These are phyloP conservation scores for Ogataea philodendri DNA, from an alignment of 805 yeast genomes.

Conservation along the genomic window DNA sequence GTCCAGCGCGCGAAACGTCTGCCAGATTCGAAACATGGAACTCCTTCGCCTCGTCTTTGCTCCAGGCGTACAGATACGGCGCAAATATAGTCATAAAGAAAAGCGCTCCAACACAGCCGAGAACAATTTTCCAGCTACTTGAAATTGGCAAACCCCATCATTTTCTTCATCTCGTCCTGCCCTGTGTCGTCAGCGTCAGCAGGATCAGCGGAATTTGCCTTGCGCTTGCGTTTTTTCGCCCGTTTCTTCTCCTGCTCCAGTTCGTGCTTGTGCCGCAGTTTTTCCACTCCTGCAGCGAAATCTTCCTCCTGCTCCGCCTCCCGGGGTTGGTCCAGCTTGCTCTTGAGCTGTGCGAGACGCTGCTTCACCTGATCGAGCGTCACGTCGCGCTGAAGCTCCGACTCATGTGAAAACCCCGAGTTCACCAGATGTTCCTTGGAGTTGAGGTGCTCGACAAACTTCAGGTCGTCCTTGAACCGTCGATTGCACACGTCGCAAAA, in stretches of 20 bases:
- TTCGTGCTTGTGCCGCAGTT: conserved; percentile 39
- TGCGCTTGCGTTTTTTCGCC: conserved; percentile 24
- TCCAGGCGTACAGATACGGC: conserved; percentile 35
- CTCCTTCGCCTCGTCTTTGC: conserved; percentile 15
- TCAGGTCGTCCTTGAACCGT: conserved; percentile 79
- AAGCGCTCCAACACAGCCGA: conserved; percentile 8
- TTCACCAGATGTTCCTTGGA: conserved; percentile 61
- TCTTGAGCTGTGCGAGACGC: conserved; percentile 37
- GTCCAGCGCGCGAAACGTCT: conserved; percentile 15
- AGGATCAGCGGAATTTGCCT: conserved; percentile 16
- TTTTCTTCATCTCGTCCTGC: conserved; percentile 29
- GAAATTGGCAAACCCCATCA: conserved; percentile 56
- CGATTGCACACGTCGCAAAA: conserved; percentile 77
- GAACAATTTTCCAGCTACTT: conserved; percentile 1
- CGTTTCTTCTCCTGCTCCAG: conserved; percentile 32
- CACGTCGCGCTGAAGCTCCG: conserved; percentile 36
- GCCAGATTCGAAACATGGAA: conserved; percentile 21
- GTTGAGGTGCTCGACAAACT: conserved; percentile 80
- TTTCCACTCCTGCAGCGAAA: conserved; percentile 41
- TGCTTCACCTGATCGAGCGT: conserved; percentile 48
- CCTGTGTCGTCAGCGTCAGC: conserved; percentile 16
- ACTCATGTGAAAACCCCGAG: conserved; percentile 33
- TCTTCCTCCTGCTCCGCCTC: conserved; percentile 27
- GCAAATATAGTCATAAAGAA: conserved; percentile 27
- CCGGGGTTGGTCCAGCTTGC: conserved; percentile 28